Evolutionary conservation across 139 green algal species (phyloP), one percentile per base, ranked within the genome.

Genomic region (Tetradesmus obliquus): DNA sequence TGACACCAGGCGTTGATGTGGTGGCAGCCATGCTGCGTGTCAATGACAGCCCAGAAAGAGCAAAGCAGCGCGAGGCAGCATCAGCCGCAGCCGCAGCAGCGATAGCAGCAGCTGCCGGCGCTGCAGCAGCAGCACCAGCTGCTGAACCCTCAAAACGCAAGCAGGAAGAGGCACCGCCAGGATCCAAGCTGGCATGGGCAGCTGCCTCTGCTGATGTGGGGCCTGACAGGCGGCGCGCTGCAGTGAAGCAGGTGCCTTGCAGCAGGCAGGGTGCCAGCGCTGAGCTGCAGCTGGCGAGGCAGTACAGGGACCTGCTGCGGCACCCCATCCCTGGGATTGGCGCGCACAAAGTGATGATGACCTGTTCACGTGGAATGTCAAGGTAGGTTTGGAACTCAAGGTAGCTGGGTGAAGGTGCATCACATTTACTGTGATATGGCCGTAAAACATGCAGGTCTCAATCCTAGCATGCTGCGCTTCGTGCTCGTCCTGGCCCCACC

Each of bases 231-330:
- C 17, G 66, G 15, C 66, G 66, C 17, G 5, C 5, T 17, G 66
- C 66, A 24, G 66, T 13, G 2, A 4, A 76, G 66, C 66, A 24
- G 17, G 66, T 76, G 66, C 66, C 66, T 3, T 7, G 66, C 66
- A 81, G 58, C 45, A 74, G 60, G 6, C 19, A 53, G 55, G 72
- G 60, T 13, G 19, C 24, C 15, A 62, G 53, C 20, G 45, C 22
- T 24, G 86, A 32, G 45, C 19, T 80, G 58, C 84, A 88, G 57
- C 57, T 88, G 57, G 84, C 84, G 4, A 88, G 72, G 57, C 84
- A 88, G 84, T 88, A 79, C 84, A 79, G 84, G 58, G 84, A 88
- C 32, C 54, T 88, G n/a, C 55, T 88, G n/a, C 57, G 24, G n/a
- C 32, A 88, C 66, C 84, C 84, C 22, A 79, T 88, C 58, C 57